phyloP scores from a whole-genome alignment of 1,284 basidiomycete genomes.

The Anthracocystis panici-leucophaei region DNA sequence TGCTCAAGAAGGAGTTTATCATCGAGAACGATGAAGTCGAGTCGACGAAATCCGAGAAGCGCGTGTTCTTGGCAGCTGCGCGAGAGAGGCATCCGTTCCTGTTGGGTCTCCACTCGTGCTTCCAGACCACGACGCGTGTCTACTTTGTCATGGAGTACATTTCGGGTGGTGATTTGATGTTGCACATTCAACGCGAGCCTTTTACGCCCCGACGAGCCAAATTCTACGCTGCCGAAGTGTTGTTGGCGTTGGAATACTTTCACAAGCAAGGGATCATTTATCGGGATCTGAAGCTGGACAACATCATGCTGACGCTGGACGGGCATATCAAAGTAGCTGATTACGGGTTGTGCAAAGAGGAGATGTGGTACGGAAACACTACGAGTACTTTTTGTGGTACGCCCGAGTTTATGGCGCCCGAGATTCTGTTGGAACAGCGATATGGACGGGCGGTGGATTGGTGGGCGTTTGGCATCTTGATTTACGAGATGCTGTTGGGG shows the following conservation, averaged over 20 bases:
- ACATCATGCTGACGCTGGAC: slow-evolving; percentile 95
- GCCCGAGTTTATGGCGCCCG: slow-evolving; percentile 99
- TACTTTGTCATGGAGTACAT: slow-evolving; percentile 85
- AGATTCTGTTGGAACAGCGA: slow-evolving; percentile 97
- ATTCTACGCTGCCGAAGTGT: slow-evolving; percentile 98
- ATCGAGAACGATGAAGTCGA: slow-evolving; percentile 99
- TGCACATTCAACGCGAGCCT: slow-evolving; percentile 84
- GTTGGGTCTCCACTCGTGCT: slow-evolving; percentile 96
- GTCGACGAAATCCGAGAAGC: slow-evolving; percentile 98
- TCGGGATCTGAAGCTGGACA: slow-evolving; percentile 93
- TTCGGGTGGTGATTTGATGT: slow-evolving; percentile 82
- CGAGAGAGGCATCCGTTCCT: slow-evolving; percentile 97
- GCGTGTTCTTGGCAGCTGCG: slow-evolving; percentile 95
- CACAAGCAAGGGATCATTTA: slow-evolving; percentile 94
- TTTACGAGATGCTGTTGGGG: slow-evolving; percentile 98
- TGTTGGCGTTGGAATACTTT: slow-evolving; percentile 97
- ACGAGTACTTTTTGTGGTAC: slow-evolving; percentile 99
- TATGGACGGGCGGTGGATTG: slow-evolving; percentile 99
- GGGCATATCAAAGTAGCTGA: slow-evolving; percentile 99
- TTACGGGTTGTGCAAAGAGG: slow-evolving; percentile 98
- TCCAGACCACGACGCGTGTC: slow-evolving; percentile 98
- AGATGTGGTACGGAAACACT: slow-evolving; percentile 97
- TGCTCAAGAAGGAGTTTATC: slow-evolving; percentile 99
- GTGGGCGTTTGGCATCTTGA: slow-evolving; percentile 99
- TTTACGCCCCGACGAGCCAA: slow-evolving; percentile 88